Base-by-base conservation (phyloP, 108 stramenopile genomes). In the Skeletonema potamos region DNA sequence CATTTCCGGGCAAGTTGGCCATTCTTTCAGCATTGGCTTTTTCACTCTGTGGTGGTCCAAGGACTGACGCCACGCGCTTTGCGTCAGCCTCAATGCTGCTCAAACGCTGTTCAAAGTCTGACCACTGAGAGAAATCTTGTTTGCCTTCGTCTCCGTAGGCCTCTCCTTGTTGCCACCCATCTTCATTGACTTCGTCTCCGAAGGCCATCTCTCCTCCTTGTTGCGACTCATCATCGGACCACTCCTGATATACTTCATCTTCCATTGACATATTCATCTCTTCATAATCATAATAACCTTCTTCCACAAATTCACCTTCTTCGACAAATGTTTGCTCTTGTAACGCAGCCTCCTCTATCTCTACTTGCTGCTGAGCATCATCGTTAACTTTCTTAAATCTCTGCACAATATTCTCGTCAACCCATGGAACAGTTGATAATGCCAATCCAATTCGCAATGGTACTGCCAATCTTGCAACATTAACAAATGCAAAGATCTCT, bases 401-500 rank as follows among this genome's bases (percentile, higher is more conserved):
- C 56, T 91, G 84, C 0, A 94, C 89, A 20, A 92, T 26, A 64
- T 92, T 94, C 22, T 82, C 78, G 37, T 94, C 85, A 43, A 94
- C 80, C 91, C 91, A 94, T 1, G 77, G 72, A 10, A 88, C 88
- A 4, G 93, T 94, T 58, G 83, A 80, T 62, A 92, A 64, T 28
- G 91, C 94, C 58, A 92, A 64, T 9, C 94, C 94, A 61, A 95
- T 90, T 58, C 94, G 72, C 20, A 95, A 72, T 2, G 94, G 94
- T 10, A 95, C 90, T 6, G 94, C 94, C 60, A 95, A 89, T 62
- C 94, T 73, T 22, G 94, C 94, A 86, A 95, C 89, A 64, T 92
- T 95, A 33, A 89, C 89, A 83, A 95, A 95, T 20, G 94, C 94
- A 85, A 93, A 93, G 10, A 90, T 90, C 82, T 93, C 92, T 6